phyloP scores from a whole-genome alignment of 306 rosid genomes.

The Oemleria cerasiformis region DNA sequence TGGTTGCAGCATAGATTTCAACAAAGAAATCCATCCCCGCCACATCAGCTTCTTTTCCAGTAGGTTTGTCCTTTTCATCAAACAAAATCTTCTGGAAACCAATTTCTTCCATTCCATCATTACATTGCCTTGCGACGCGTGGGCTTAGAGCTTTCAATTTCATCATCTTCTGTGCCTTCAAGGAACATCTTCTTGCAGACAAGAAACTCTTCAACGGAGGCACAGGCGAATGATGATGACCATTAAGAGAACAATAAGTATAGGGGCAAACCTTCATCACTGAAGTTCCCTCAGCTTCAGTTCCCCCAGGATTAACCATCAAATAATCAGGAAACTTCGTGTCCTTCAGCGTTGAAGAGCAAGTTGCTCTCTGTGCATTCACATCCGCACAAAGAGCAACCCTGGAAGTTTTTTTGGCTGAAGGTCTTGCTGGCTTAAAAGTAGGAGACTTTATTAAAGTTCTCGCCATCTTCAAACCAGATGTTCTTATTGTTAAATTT shows the following conservation, averaged over 20 bases:
- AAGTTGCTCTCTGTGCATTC: conserved; percentile 55
- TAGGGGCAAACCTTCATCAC: conserved; percentile 80
- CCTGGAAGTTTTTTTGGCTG: conserved; percentile 48
- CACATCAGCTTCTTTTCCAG: conserved; percentile 24
- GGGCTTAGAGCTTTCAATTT: conserved; percentile 49
- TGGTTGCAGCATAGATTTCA: conserved; percentile 49
- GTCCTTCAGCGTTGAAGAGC: conserved; percentile 86
- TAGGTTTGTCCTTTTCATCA: conserved; percentile 23
- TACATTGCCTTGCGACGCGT: conserved; percentile 27
- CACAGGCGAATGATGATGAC: conserved; percentile 64
- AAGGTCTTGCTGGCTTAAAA: conserved; percentile 59
- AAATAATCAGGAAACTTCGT: conserved; percentile 70
- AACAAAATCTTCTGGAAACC: conserved; percentile 21
- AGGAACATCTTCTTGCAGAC: conserved; percentile 57
- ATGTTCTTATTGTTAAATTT: conserved; percentile 31
- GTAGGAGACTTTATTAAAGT: conserved; percentile 68
- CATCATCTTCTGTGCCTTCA: conserved; percentile 60
- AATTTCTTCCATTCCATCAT: conserved; percentile 23
- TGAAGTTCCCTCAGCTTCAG: conserved; percentile 80
- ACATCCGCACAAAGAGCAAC: conserved; percentile 48
- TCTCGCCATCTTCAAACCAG: conserved; percentile 60
- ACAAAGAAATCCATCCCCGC: conserved; percentile 37
- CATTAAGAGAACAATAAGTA: conserved; percentile 86
- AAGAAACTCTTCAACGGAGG: conserved; percentile 80
- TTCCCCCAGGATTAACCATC: conserved; percentile 62